phyloP scores from a whole-genome alignment of 768 basidiomycete species.

The Flagelloscypha sp. region DNA sequence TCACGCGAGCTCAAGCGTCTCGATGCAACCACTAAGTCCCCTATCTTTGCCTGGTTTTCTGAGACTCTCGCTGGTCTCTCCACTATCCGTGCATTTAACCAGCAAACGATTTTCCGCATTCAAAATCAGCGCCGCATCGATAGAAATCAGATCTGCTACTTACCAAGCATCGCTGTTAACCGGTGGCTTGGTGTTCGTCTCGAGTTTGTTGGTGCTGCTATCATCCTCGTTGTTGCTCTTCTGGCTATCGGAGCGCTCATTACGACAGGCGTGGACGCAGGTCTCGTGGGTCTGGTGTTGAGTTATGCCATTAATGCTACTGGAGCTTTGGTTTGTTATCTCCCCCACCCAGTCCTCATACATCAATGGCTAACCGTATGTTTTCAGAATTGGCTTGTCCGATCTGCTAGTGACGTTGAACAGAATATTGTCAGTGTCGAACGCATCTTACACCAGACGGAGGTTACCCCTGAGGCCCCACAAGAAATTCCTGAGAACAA shows the following conservation, averaged over 20 bases:
- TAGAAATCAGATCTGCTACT: slow-evolving; percentile 74
- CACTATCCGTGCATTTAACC: slow-evolving; percentile 76
- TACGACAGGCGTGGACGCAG: slow-evolving; percentile 75
- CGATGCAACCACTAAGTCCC: slow-evolving; percentile 82
- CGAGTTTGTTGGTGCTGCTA: slow-evolving; percentile 74
- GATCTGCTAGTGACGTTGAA: slow-evolving; percentile 81
- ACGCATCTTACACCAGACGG: slow-evolving; percentile 75
- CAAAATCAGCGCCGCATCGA: slow-evolving; percentile 73
- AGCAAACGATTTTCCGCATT: slow-evolving; percentile 57
- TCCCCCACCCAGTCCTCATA: background rate
- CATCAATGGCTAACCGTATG: slow-evolving; percentile 5
- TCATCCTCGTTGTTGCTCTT: slow-evolving; percentile 65
- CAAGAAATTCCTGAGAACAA: slow-evolving; percentile 54
- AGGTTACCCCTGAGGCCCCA: slow-evolving; percentile 67
- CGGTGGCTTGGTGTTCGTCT: slow-evolving; percentile 80
- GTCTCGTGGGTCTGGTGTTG: slow-evolving; percentile 78
- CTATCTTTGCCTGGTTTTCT: slow-evolving; percentile 87
- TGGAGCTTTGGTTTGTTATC: slow-evolving; percentile 55
- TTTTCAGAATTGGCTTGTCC: slow-evolving; percentile 72
- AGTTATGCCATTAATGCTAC: slow-evolving; percentile 82
- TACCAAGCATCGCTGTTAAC: slow-evolving; percentile 67
- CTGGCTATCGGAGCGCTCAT: slow-evolving; percentile 65
- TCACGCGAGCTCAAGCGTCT: slow-evolving; percentile 84
- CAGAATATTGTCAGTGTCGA: slow-evolving; percentile 88
- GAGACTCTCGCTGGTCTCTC: slow-evolving; percentile 69